These are phyloP conservation scores for Hemisphaericaspora lyxosophila DNA, from an alignment of 1,139 yeast species.

Conservation along the genomic window DNA sequence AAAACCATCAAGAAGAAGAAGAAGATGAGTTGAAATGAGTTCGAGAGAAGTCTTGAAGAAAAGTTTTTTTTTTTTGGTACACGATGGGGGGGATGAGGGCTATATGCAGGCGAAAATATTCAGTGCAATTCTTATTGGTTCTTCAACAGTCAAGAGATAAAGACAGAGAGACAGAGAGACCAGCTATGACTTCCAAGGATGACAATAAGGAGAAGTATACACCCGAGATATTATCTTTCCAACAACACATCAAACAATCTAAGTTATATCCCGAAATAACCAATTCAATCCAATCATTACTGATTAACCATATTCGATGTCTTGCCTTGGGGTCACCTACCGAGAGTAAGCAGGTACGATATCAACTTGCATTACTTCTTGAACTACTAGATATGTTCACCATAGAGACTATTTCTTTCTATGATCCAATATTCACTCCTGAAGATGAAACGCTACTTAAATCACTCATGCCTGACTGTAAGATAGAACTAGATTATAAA, in stretches of 20 bases:
- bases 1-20: not conserved
- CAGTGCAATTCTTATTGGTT: no score
- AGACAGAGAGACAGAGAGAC: no score
- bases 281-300: not conserved
- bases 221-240: not conserved
- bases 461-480: conserved; percentile 14
- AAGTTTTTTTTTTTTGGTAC: not conserved
- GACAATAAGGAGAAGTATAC: not conserved
- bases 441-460: conserved; percentile 40
- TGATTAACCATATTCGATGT: conserved; percentile 49
- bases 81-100: not conserved
- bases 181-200: not conserved
- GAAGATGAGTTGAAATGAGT: not conserved
- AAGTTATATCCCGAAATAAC: conserved; percentile 1
- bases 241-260: not conserved
- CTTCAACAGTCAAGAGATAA: no score
- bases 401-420: conserved; percentile 42
- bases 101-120: not conserved
- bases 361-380: conserved; percentile 59
- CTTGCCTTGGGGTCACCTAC: conserved; percentile 72
- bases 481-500: conserved; percentile 24
- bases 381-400: conserved; percentile 31
- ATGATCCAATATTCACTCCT: conserved; percentile 61
- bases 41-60: not conserved
- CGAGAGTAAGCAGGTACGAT: conserved; percentile 56